These are phyloP conservation scores for Sisymbrium irio DNA, from an alignment of 345 rosid species.

Conservation along the genomic window DNA sequence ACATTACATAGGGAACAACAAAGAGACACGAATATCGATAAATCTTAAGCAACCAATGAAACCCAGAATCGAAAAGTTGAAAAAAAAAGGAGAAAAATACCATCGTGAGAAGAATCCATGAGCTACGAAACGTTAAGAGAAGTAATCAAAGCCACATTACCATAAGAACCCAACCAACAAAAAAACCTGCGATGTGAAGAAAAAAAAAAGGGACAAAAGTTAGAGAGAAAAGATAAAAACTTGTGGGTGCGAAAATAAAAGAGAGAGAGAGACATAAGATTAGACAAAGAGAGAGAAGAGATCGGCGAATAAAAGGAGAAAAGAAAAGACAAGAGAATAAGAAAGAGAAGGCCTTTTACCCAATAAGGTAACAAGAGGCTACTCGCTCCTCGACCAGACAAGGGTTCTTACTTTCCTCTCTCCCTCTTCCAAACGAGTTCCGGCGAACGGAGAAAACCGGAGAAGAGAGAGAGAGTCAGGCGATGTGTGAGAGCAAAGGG, in stretches of 20 bases:
- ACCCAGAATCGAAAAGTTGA: constrained; percentile 7
- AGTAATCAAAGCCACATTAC: constrained; percentile 35
- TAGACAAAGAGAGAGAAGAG: constrained; percentile 19
- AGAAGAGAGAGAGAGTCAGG: constrained; percentile 31
- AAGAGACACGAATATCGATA: constrained; percentile 23
- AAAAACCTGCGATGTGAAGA: constrained; percentile 19
- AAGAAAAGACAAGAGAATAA: constrained; percentile 6
- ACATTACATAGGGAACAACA: constrained; percentile 4
- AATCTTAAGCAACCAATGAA: constrained; percentile 28
- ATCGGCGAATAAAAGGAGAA: constrained; percentile 18
- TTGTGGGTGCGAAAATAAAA: not conserved
- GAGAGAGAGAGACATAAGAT: constrained; percentile 20
- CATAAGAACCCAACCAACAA: not conserved
- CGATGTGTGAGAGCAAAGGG: constrained; percentile 11
- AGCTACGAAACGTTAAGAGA: constrained; percentile 2
- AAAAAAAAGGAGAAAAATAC: constrained; percentile 15
- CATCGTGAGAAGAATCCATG: constrained; percentile 37
- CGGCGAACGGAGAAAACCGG: constrained; percentile 18
- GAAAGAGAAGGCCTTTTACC: constrained; percentile 16
- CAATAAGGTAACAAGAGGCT: constrained; percentile 13
- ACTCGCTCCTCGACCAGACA: not conserved
- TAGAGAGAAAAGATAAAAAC: not conserved
- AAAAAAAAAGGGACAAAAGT: not conserved
- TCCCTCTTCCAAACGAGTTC: constrained; percentile 21
- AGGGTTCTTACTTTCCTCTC: constrained; percentile 5